phyloP scores from a whole-genome alignment of 345 rosid genomes.

The Melaleuca alternifolia region DNA sequence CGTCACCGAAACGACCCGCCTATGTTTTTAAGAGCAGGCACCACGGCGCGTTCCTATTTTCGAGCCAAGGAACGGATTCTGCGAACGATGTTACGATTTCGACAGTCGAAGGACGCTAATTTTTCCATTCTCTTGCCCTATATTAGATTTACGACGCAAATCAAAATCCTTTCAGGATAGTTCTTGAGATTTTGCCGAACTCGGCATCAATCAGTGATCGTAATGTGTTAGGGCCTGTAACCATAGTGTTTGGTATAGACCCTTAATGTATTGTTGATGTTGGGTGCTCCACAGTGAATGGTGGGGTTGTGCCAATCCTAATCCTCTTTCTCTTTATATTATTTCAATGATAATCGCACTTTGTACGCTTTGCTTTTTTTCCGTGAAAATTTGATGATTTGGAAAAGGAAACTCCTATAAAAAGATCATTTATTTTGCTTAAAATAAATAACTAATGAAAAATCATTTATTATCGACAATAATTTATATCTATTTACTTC shows the following conservation, averaged over 20 bases:
- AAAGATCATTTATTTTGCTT: too few relatives aligned
- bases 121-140: not conserved
- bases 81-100: constrained; percentile 23
- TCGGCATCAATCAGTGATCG: not conserved
- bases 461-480: too few relatives aligned
- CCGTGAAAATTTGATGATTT: too few relatives aligned
- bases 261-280: not conserved
- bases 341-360: not conserved
- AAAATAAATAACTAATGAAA: too few relatives aligned
- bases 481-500: too few relatives aligned
- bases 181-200: not conserved
- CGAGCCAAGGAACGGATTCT: constrained; percentile 10
- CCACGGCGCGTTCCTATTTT: not conserved
- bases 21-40: constrained; percentile 9
- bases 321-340: not conserved
- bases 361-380: too few relatives aligned
- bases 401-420: too few relatives aligned
- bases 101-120: not conserved
- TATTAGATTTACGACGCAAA: not conserved
- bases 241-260: not conserved
- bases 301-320: not conserved
- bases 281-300: not conserved
- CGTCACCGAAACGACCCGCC: constrained; percentile 43
- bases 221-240: not conserved
- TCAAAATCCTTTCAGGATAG: not conserved